These are phyloP conservation scores for Talaromyces sp. DNA, from an alignment of 2,329 filamentous ascomycete species.

Conservation along the genomic window DNA sequence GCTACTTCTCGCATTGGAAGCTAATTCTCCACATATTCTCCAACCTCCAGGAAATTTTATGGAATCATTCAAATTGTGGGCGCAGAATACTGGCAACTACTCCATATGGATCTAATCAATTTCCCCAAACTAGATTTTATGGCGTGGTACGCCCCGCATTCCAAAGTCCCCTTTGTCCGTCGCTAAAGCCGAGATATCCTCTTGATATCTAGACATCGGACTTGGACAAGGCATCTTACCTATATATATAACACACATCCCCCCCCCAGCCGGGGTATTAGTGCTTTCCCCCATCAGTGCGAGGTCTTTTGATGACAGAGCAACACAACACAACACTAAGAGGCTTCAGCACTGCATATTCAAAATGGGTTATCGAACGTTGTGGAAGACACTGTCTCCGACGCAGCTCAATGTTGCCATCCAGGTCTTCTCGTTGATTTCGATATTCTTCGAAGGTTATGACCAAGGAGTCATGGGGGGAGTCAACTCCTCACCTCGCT, in stretches of 20 bases:
- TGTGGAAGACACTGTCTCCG: slow-evolving; percentile 45
- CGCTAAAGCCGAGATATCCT: neutral
- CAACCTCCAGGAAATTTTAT: neutral
- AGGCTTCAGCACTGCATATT: neutral
- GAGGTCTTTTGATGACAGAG: neutral
- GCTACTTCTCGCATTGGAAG: neutral
- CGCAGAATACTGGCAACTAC: neutral
- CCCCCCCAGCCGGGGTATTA: neutral
- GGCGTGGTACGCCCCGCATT: neutral
- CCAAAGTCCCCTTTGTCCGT: neutral
- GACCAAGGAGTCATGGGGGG: slow-evolving; percentile 56
- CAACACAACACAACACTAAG: neutral
- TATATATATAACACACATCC: neutral
- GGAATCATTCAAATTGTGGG: neutral
- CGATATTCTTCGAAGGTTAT: slow-evolving; percentile 46
- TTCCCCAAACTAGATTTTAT: neutral
- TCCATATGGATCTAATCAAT: neutral
- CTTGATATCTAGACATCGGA: neutral
- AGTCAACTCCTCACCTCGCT: slow-evolving; percentile 43
- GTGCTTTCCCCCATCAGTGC: neutral
- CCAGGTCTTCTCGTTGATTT: slow-evolving; percentile 31
- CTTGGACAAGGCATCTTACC: neutral
- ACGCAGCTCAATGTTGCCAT: slow-evolving; percentile 42
- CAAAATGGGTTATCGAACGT: slow-evolving; percentile 39
- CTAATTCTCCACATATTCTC: neutral